These are phyloP conservation scores for grape (Vitis vinifera) DNA, from an alignment of 164 flowering plant genomes.

Conservation along the genomic window DNA sequence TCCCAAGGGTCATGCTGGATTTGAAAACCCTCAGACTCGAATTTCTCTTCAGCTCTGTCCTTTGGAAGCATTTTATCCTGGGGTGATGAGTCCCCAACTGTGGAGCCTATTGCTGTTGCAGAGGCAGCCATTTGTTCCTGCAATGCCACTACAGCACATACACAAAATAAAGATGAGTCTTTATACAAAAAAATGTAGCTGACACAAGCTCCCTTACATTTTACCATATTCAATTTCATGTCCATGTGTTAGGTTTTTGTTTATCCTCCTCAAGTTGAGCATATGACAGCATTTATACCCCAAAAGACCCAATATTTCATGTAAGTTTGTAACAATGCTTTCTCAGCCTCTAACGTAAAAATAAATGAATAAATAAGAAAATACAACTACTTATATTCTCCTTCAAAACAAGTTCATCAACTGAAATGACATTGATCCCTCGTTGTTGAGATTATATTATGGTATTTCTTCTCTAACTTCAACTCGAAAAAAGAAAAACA, in stretches of 20 bases:
- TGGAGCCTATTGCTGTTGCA: conserved; percentile 37
- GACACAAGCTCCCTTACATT: neutral
- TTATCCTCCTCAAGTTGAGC: too few relatives aligned
- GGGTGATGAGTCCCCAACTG: conserved; percentile 40
- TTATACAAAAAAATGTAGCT: too few relatives aligned
- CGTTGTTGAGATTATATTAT: too few relatives aligned
- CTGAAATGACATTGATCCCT: too few relatives aligned
- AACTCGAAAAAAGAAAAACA: neutral
- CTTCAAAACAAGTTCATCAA: too few relatives aligned
- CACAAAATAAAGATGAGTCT: neutral
- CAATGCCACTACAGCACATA: conserved; percentile 29
- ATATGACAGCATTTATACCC: too few relatives aligned
- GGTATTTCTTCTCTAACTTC: neutral
- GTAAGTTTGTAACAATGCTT: too few relatives aligned
- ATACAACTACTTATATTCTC: too few relatives aligned
- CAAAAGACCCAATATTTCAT: too few relatives aligned
- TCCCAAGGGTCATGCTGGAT: conserved; percentile 33
- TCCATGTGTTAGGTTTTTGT: too few relatives aligned
- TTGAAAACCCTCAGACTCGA: conserved; percentile 29
- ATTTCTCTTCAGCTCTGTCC: conserved; percentile 30
- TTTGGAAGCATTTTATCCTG: conserved; percentile 15
- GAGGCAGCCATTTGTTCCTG: conserved; percentile 40
- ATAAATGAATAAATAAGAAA: too few relatives aligned
- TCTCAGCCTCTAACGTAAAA: too few relatives aligned
- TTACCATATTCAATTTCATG: neutral